Evolutionary conservation across 2,329 filamentous ascomycete genomes (phyloP), one percentile per base, ranked within the genome.

Genomic region (Aspergillus transmontanensis): DNA sequence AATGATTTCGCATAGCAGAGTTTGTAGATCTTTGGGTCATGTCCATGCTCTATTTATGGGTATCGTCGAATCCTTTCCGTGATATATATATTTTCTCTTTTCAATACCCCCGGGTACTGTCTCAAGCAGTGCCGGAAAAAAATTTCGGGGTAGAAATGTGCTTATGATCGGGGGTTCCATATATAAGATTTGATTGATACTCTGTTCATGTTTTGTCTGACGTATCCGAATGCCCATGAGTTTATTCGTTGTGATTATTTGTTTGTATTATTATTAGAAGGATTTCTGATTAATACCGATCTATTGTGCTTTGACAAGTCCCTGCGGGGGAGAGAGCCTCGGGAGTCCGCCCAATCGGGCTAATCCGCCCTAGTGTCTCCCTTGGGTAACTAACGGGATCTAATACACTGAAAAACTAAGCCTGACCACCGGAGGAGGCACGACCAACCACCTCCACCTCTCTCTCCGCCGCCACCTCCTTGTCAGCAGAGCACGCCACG

Each of bases 401-500:
- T 55, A 50, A 59, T 48, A 41, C 48, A 41, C 58, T 45, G 46
- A 60, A 60, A 59, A 59, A 41, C 55, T 62, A 54, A 59, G 57
- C 36, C 60, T 51, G 62, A 61, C 53, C 54, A 54, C 46, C 43
- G 28, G 55, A 57, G 58, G 50, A 64, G 59, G 60, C 46, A 62
- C 61, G 58, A 66, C 66, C 68, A 67, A 69, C 68, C 68, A 65
- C 65, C 68, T 64, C 62, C 62, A 61, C 58, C 64, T 67, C 64
- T 67, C 65, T 51, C 67, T 64, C 64, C 64, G 63, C 69, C 69
- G 62, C 71, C 68, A 69, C 68, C 65, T 70, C 71, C 72, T 73
- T 71, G 71, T 74, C 72, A 74, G 72, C 72, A 71, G 69, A 69
- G 57, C 68, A 66, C 68, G 66, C 68, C 68, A 66, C 68, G 55